A percentile compares a stretch with the other conserved stretches of the same genome.
Evolutionary conservation across 345 rosid species (phyloP).

Genomic region (Rhizophora apiculata): DNA sequence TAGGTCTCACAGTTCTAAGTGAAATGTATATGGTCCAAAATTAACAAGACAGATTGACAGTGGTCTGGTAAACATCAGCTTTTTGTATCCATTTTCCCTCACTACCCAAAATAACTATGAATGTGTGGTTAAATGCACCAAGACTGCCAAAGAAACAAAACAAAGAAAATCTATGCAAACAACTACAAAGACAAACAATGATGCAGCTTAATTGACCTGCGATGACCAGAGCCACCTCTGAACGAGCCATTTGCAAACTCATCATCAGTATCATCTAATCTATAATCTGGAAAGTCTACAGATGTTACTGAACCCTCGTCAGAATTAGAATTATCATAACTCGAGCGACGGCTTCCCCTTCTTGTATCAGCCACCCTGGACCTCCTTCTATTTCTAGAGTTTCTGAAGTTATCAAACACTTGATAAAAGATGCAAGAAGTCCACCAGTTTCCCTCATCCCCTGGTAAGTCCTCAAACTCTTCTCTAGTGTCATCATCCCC

Average conservation of each 20-base stretch:
- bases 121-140: too few relatives aligned
- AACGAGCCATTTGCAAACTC: slow-evolving; percentile 55
- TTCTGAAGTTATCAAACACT: slow-evolving; percentile 84
- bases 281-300: slow-evolving; percentile 66
- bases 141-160: background rate
- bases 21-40: too few relatives aligned
- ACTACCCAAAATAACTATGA: too few relatives aligned
- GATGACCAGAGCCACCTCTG: slow-evolving; percentile 63
- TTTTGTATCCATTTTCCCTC: too few relatives aligned
- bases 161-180: background rate
- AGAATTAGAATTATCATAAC: slow-evolving; percentile 71
- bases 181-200: background rate
- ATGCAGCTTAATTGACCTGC: slow-evolving; percentile 53
- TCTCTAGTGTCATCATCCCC: slow-evolving; percentile 87
- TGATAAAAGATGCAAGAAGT: slow-evolving; percentile 88
- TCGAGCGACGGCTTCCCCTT: slow-evolving; percentile 67
- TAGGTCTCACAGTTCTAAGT: too few relatives aligned
- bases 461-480: slow-evolving; percentile 81
- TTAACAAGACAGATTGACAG: too few relatives aligned
- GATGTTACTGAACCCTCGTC: slow-evolving; percentile 92
- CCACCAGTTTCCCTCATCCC: slow-evolving; percentile 87
- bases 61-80: too few relatives aligned
- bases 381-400: slow-evolving; percentile 81
- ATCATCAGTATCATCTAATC: slow-evolving; percentile 82
- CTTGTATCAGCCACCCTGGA: slow-evolving; percentile 67